phyloP scores from a whole-genome alignment of 1,284 basidiomycete genomes.

The Malassezia restricta region DNA sequence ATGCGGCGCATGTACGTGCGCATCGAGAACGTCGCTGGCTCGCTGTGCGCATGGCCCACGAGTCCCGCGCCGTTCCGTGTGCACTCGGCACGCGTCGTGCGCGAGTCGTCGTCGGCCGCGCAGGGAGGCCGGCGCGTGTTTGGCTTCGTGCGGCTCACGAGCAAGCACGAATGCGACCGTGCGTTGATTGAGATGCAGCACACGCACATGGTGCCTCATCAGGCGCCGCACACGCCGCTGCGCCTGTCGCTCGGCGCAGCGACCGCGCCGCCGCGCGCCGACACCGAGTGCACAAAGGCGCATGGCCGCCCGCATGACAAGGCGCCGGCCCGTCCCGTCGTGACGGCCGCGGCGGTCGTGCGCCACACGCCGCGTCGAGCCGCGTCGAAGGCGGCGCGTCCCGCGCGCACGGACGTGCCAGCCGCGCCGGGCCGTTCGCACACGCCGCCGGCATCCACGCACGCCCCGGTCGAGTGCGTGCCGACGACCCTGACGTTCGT shows the following conservation, averaged over 20 bases:
- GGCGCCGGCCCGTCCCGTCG: background rate
- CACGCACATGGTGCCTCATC: conserved; percentile 7
- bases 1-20: conserved; percentile 31
- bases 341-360: background rate
- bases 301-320: background rate
- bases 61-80: conserved; percentile 25
- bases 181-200: conserved; percentile 43
- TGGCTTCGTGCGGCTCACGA: conserved; percentile 36
- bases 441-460: background rate
- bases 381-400: background rate
- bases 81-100: background rate
- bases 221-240: conserved; percentile 4
- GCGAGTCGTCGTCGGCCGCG: conserved; percentile 28
- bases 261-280: background rate
- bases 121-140: conserved; percentile 16
- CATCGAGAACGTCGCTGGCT: conserved; percentile 5
- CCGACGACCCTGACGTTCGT: conserved; percentile 20
- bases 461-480: background rate
- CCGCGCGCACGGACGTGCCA: background rate
- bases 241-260: conserved; percentile 2
- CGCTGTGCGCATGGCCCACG: background rate
- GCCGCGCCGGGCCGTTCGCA: background rate
- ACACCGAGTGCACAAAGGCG: background rate
- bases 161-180: conserved; percentile 31
- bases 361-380: background rate